These are phyloP conservation scores for Colletotrichum sidae DNA, from an alignment of 2,329 filamentous ascomycete species.

Conservation along the genomic window DNA sequence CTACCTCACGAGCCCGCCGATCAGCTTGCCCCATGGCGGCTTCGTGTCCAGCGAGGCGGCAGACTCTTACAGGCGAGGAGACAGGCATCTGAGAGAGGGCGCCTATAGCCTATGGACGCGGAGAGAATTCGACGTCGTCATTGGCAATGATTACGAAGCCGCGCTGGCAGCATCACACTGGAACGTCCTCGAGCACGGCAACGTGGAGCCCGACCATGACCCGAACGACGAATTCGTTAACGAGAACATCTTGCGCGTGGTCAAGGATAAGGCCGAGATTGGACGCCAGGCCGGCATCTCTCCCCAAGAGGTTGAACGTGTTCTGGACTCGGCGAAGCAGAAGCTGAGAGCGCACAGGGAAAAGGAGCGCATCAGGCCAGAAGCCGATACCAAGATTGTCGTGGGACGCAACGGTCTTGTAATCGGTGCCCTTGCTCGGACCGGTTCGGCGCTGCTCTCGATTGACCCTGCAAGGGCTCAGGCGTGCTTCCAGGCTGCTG, in stretches of 20 bases:
- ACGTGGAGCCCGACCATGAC: conserved; percentile 85
- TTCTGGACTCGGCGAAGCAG: conserved; percentile 73
- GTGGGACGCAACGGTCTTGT: conserved; percentile 90
- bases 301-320: conserved; percentile 74
- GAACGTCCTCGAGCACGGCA: conserved; percentile 85
- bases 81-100: conserved; percentile 87
- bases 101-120: conserved; percentile 96
- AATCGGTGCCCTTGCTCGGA: conserved; percentile 83
- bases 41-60: conserved; percentile 93
- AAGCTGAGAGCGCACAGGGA: conserved; percentile 80
- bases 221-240: conserved; percentile 94
- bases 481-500: conserved; percentile 74
- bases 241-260: conserved; percentile 86
- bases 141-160: conserved; percentile 62
- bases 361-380: conserved; percentile 79
- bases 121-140: conserved; percentile 83
- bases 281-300: conserved; percentile 80
- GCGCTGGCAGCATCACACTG: conserved; percentile 85
- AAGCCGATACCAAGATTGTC: conserved; percentile 89
- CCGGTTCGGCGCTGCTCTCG: conserved; percentile 74
- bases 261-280: conserved; percentile 74
- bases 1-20: conserved; percentile 81
- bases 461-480: conserved; percentile 68
- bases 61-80: conserved; percentile 81
- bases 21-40: conserved; percentile 76